Evolutionary conservation across 148 eudicot species (phyloP).

Genomic region (Chenopodium formosanum): DNA sequence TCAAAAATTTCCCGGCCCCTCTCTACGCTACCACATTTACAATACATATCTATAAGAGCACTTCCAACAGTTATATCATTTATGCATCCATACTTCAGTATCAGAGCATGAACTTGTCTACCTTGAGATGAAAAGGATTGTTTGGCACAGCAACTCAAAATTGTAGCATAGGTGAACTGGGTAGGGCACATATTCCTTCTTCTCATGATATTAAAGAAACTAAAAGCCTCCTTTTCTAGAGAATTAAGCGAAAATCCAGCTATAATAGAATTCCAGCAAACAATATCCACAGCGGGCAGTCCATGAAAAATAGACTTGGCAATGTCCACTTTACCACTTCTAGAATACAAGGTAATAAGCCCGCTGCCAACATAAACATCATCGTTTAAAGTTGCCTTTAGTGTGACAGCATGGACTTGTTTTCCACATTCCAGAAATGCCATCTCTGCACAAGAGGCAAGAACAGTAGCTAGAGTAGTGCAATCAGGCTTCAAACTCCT

Average conservation of each 20-base stretch:
- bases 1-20: conserved; percentile 49
- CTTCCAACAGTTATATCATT: conserved; percentile 62
- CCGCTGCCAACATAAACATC: conserved; percentile 73
- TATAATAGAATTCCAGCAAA: conserved; percentile 74
- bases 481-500: conserved; percentile 50
- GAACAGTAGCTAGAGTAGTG: conserved; percentile 63
- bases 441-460: conserved; percentile 56
- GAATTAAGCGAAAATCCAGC: conserved; percentile 59
- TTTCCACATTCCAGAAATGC: conserved; percentile 60
- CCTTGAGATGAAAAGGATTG: conserved; percentile 56
- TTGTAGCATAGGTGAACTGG: conserved; percentile 57
- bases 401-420: conserved; percentile 59
- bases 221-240: conserved; percentile 51
- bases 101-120: conserved; percentile 54
- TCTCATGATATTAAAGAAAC: conserved; percentile 52
- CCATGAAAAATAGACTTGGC: conserved; percentile 51
- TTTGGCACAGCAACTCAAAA: conserved; percentile 60
- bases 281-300: conserved; percentile 50
- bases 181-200: conserved; percentile 48
- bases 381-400: conserved; percentile 32
- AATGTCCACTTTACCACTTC: conserved; percentile 42
- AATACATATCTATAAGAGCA: conserved; percentile 69
- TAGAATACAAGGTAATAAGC: conserved; percentile 65
- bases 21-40: conserved; percentile 64
- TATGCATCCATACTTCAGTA: conserved; percentile 49